Conservation (phyloP, 805 yeast species). For the Sporopachydermia lactativora region DNA sequence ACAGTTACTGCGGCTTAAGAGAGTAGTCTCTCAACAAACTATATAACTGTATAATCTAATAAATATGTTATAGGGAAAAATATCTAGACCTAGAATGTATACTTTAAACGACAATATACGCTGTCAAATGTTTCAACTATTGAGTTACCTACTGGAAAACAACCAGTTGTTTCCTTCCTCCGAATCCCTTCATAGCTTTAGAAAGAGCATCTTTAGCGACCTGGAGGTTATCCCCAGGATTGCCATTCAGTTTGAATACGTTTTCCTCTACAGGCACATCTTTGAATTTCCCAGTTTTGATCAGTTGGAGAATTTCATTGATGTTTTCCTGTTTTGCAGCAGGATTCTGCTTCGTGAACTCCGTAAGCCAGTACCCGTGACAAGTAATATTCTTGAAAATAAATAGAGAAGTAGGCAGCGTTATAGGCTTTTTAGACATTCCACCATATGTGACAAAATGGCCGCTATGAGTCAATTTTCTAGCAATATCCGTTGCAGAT, state of each 20-base stretch:
- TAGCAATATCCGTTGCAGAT: slow-evolving; percentile 65
- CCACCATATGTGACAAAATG: slow-evolving; percentile 89
- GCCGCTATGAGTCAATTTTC: slow-evolving; percentile 66
- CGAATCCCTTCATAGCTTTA: slow-evolving; percentile 23
- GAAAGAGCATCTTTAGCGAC: slow-evolving; percentile 30
- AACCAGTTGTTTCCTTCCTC: slow-evolving; percentile 28
- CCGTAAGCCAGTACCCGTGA: slow-evolving; percentile 89
- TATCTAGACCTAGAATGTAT: too few relatives aligned
- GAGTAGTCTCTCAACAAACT: too few relatives aligned
- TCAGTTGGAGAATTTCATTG: slow-evolving; percentile 38
- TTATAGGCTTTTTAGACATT: slow-evolving; percentile 92
- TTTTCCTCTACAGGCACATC: slow-evolving; percentile 33
- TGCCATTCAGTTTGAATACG: slow-evolving; percentile 21
- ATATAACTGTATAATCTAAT: too few relatives aligned
- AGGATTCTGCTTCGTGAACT: slow-evolving; percentile 45
- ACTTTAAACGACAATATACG: too few relatives aligned
- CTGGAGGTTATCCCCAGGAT: slow-evolving; percentile 28
- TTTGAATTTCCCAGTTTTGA: slow-evolving; percentile 38
- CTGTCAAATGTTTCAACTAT: too few relatives aligned
- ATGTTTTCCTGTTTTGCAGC: slow-evolving; percentile 43
- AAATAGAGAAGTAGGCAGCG: slow-evolving; percentile 76
- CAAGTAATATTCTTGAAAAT: slow-evolving; percentile 81
- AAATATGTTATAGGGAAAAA: too few relatives aligned
- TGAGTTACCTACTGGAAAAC: slow-evolving; percentile 14
- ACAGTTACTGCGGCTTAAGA: too few relatives aligned